Evolutionary conservation across 805 yeast species (phyloP), one percentile per base, ranked within the genome.

Genomic region (Metschnikowia rubicola): DNA sequence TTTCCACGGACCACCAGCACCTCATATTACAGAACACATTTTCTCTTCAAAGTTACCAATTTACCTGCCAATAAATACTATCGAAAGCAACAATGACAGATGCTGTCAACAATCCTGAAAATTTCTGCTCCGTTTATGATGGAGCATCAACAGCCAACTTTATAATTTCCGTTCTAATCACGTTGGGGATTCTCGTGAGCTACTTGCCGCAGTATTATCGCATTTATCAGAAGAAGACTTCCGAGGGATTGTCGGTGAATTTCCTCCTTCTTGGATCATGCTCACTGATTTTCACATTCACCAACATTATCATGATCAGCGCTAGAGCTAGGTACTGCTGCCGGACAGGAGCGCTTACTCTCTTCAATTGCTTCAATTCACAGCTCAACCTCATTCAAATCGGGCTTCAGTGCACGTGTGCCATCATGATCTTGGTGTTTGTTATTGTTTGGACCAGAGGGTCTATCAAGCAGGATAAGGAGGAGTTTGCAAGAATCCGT

Each of bases 231-330:
- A 74, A 89, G 41, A 65, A 76, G 41, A 75, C 89, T 6, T 81
- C 91, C 10, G 90, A 87, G 60, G 96, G 96, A 4, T 68, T 88
- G 19, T 84, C 91, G 5, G 87, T 91, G 10, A 72, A 77, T 55
- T 88, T 82, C 60, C 69, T 88, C 30, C 65, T 88, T 11, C 73
- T 89, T 35, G 94, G 94, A 4, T 78, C 84, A 4, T 63, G 83
- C 40, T 80, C 91, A 17, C 83, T 87, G n/a, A 66, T 83, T 29
- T 77, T 84, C 56, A 81, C 92, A 0, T 65, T 84, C 41, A 72
- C 85, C 15, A 89, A 89, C 58, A 76, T 88, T 39, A 62, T 83
- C 4, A 64, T 88, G 30, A 73, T 88, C 10, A 78, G 86, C 5
- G 65, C 78, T 13, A 75, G 79, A 0, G 86, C 89, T 0, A 61